Evolutionary conservation across 805 yeast genomes (phyloP).

Genomic region (Isabelozyma heimii): DNA sequence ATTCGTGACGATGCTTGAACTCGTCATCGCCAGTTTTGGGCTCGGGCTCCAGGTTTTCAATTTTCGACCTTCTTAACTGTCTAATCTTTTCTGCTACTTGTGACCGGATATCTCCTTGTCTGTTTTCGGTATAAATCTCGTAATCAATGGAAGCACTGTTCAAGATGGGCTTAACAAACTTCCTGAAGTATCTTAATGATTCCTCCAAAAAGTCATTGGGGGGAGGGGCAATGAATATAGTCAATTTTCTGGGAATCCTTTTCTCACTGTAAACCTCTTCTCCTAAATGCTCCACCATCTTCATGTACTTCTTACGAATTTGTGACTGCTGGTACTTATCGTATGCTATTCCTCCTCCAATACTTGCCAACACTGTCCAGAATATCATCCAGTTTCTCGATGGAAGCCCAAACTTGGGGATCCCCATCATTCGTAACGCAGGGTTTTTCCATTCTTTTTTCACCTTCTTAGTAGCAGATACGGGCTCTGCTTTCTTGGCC

Average conservation of each 20-base stretch:
- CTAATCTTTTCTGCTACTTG: constrained; percentile 82
- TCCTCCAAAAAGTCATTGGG: constrained; percentile 86
- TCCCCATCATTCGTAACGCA: constrained; percentile 81
- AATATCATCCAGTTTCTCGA: constrained; percentile 92
- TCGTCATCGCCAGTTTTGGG: constrained; percentile 14
- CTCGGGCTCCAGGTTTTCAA: constrained; percentile 6
- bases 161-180: constrained; percentile 80
- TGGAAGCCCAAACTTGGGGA: constrained; percentile 74
- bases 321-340: constrained; percentile 73
- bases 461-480: constrained; percentile 2
- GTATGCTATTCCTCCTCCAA: constrained; percentile 75
- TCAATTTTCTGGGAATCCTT: constrained; percentile 67
- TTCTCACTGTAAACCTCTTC: constrained; percentile 42
- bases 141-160: constrained; percentile 83
- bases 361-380: constrained; percentile 63
- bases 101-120: constrained; percentile 87
- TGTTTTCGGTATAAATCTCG: constrained; percentile 68
- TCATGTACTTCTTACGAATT: constrained; percentile 64
- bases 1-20: constrained; percentile 28
- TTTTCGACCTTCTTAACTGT: constrained; percentile 49
- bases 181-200: constrained; percentile 68
- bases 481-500: background rate
- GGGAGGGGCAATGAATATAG: constrained; percentile 92
- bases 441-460: constrained; percentile 64
- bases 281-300: constrained; percentile 54